A percentile compares a stretch with the other conserved stretches of the same genome.
Conservation (phyloP, 805 yeast species). For the Candida piceae region DNA sequence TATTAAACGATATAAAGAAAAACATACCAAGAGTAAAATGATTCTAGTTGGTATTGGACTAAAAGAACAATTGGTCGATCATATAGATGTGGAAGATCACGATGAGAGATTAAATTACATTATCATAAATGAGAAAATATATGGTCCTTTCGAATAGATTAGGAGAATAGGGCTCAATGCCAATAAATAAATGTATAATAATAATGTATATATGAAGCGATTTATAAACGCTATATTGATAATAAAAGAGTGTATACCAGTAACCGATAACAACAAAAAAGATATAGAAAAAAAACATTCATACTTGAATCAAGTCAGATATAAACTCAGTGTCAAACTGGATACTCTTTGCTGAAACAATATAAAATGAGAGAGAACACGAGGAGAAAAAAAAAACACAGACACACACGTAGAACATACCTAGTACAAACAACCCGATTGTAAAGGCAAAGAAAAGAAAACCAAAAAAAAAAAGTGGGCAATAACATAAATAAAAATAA, state of each 20-base stretch:
- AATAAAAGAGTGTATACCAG: too few relatives aligned
- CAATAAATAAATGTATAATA: constrained; percentile 4
- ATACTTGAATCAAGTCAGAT: too few relatives aligned
- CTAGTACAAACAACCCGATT: too few relatives aligned
- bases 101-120: constrained; percentile 58
- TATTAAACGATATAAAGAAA: constrained; percentile 43
- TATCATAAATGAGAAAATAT: constrained; percentile 35
- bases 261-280: too few relatives aligned
- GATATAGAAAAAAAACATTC: too few relatives aligned
- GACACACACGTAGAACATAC: too few relatives aligned
- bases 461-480: constrained; percentile 1
- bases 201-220: background rate
- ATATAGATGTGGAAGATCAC: constrained; percentile 46
- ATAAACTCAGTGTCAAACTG: too few relatives aligned
- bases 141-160: background rate
- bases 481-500: constrained; percentile 3
- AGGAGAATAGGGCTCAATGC: constrained; percentile 1
- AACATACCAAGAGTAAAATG: constrained; percentile 31
- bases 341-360: too few relatives aligned
- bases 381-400: too few relatives aligned
- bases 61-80: constrained; percentile 50
- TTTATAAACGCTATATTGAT: too few relatives aligned
- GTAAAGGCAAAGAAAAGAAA: too few relatives aligned
- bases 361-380: too few relatives aligned
- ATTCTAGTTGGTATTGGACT: constrained; percentile 59